phyloP scores from a whole-genome alignment of 306 rosid genomes.

The Cucurbita maxima region DNA sequence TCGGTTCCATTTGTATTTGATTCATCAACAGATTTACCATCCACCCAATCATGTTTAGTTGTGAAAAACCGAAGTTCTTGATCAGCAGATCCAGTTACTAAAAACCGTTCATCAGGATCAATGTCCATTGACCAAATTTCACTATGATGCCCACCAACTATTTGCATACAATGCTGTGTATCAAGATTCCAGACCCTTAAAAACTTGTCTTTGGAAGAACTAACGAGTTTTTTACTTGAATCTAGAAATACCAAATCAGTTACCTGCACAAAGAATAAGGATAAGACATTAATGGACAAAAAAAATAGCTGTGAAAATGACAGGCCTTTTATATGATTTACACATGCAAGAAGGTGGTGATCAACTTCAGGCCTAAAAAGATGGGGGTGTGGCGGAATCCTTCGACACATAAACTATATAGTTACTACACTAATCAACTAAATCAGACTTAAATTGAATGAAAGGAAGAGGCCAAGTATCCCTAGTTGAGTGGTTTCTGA shows the following conservation, averaged over 20 bases:
- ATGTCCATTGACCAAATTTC: conserved; percentile 84
- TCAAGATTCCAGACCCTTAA: conserved; percentile 98
- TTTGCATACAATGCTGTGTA: conserved; percentile 95
- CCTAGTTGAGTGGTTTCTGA: neutral
- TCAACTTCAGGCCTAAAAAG: neutral
- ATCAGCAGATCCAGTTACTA: conserved; percentile 86
- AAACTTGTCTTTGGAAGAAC: conserved; percentile 85
- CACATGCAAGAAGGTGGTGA: neutral
- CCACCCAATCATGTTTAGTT: conserved; percentile 35
- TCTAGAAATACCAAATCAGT: conserved; percentile 68
- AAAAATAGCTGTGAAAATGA: neutral
- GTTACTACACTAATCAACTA: neutral
- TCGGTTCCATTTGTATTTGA: conserved; percentile 15
- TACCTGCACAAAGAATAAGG: conserved; percentile 39
- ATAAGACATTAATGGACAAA: neutral
- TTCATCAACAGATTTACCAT: conserved; percentile 19
- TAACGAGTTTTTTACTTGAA: conserved; percentile 66
- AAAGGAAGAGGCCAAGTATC: neutral
- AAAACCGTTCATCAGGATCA: conserved; percentile 58
- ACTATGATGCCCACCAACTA: conserved; percentile 81
- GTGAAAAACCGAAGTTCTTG: conserved; percentile 68
- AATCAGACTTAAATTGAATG: neutral
- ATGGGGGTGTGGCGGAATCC: neutral
- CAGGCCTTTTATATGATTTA: neutral
- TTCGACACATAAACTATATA: neutral